Base-by-base conservation (phyloP, 2,329 filamentous ascomycete genomes). In the Pseudocercospora cruenta region DNA sequence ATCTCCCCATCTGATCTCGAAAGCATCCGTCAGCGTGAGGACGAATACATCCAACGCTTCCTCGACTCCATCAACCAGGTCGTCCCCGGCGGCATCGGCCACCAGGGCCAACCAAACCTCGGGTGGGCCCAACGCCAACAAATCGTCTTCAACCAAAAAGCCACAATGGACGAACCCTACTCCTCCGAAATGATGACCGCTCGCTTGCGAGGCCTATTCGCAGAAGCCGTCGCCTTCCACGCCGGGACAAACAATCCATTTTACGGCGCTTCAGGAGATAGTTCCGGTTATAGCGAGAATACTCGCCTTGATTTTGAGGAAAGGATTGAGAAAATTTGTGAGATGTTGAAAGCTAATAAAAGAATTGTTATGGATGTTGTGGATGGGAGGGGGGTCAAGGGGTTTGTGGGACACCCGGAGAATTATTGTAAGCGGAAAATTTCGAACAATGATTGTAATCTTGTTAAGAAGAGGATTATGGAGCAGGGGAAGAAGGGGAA, bases 361-460 rank as follows among this genome's bases (percentile, higher is more conserved):
- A 53, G 69, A 1, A 62, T 70, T 9, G 70, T 69, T 10, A 71
- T 70, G 68, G 70, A 71, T 65, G 70, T 71, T 8, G 43, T 71
- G 1, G 70, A 71, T 39, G 70, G 70, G 1, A 58, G 70, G n/a
- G 70, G 70, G 4, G 70, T 71, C 36, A 63, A 67, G 55, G 65
- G 66, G 26, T 66, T 71, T 16, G 70, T 70, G 45, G 61, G 57
- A 9, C 67, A 70, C 60, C 70, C 70, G 14, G 58, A 62, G 58
- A 59, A 60, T 10, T 71, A 67, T 19, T 58, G 69, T 14, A 66
- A 67, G 24, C 4, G 69, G 54, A 71, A 71, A 33, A 63, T 63
- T 14, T 55, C 39, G 2, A 71, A 71, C 57, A 70, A 71, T 61
- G 54, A 59, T n/a, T 70, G 68, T 39, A 71, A 71, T 63, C 60